These are phyloP conservation scores for Dioscorea cayenensis DNA, from an alignment of 116 monocot species.

Conservation along the genomic window DNA sequence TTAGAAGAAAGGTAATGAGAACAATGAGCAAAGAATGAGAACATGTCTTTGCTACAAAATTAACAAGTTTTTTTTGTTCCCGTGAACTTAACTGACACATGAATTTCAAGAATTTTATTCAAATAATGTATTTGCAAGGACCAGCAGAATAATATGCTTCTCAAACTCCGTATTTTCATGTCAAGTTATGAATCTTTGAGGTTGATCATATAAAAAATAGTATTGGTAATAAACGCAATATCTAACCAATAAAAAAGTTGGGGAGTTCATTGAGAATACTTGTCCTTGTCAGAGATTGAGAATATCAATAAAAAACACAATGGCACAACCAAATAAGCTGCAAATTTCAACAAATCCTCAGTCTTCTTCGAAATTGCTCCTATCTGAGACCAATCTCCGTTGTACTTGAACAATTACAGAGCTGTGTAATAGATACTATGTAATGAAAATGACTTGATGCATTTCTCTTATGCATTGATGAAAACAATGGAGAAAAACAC, in stretches of 20 bases:
- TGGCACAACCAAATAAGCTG: constrained; percentile 50
- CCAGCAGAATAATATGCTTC: no score
- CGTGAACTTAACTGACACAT: no score
- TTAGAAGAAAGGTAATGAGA: no score
- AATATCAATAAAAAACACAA: constrained; percentile 32
- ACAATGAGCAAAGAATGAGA: no score
- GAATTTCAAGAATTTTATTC: no score
- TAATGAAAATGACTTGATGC: not conserved
- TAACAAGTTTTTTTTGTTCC: no score
- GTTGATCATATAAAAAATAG: not conserved
- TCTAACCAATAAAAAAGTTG: not conserved
- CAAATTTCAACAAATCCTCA: constrained; percentile 54
- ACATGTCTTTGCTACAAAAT: no score
- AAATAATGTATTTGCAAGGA: no score
- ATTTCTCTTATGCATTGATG: not conserved
- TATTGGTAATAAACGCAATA: not conserved
- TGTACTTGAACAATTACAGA: constrained; percentile 38
- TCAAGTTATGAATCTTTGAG: no score
- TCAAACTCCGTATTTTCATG: no score
- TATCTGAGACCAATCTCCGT: constrained; percentile 81
- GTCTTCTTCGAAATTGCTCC: constrained; percentile 61
- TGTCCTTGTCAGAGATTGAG: constrained; percentile 22
- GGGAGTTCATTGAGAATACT: not conserved
- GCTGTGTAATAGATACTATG: not conserved
- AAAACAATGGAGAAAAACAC: not conserved